These are phyloP conservation scores for Dendrobium chrysotoxum DNA, from an alignment of 106 monocot species.

Conservation along the genomic window DNA sequence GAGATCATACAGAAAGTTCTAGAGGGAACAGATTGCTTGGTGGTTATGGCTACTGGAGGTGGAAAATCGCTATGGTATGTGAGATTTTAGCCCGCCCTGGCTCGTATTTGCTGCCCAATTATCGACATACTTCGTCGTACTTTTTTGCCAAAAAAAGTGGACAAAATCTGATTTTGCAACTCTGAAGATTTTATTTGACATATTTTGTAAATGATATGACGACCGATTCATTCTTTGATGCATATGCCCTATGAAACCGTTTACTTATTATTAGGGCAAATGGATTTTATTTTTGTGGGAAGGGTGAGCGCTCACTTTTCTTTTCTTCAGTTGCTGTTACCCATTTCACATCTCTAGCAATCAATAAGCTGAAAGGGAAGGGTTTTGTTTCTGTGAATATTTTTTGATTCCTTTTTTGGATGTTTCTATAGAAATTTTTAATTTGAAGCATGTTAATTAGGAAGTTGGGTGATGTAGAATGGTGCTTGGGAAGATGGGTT, in stretches of 20 bases:
- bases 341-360: background rate
- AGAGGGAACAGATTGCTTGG: constrained; percentile 66
- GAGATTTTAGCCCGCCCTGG: background rate
- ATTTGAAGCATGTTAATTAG: background rate
- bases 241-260: background rate
- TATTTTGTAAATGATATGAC: background rate
- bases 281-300: too few relatives aligned
- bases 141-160: background rate
- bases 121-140: background rate
- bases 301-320: background rate
- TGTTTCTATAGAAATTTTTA: background rate
- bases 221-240: background rate
- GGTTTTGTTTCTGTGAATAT: background rate
- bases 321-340: background rate
- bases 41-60: constrained; percentile 96
- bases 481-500: too few relatives aligned
- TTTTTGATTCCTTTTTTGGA: background rate
- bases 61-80: constrained; percentile 90
- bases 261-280: background rate
- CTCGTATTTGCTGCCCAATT: background rate
- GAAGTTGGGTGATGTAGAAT: background rate
- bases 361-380: background rate
- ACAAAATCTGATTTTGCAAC: background rate
- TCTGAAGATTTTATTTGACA: background rate
- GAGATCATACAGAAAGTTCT: constrained; percentile 72